phyloP scores from a whole-genome alignment of 345 rosid genomes.

The Pistacia atlantica region DNA sequence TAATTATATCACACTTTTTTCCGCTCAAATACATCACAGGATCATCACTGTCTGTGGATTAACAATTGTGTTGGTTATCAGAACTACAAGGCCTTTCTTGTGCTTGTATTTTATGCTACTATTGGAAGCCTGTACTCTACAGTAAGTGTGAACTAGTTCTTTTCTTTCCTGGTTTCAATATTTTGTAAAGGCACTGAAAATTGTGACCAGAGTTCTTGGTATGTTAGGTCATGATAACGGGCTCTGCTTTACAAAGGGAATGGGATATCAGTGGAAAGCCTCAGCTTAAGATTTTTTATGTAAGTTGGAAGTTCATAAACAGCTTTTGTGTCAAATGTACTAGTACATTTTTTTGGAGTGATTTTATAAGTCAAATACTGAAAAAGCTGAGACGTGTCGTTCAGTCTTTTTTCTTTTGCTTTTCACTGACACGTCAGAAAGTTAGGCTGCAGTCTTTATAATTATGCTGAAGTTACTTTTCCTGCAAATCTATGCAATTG shows the following conservation, averaged over 20 bases:
- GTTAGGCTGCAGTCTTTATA: no score
- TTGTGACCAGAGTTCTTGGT: conserved; percentile 17
- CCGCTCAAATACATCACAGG: conserved; percentile 47
- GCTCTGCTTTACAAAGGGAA: conserved; percentile 43
- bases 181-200: conserved; percentile 4
- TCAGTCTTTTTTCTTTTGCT: not conserved
- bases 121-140: conserved; percentile 65
- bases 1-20: no score
- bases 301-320: conserved; percentile 32
- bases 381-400: not conserved
- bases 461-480: no score
- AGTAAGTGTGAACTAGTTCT: conserved; percentile 38
- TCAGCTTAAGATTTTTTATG: conserved; percentile 42
- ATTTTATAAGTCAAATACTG: not conserved
- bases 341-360: not conserved
- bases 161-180: not conserved
- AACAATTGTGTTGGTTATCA: conserved; percentile 53
- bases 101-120: conserved; percentile 43
- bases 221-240: conserved; percentile 49
- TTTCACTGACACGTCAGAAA: not conserved
- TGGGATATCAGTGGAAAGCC: conserved; percentile 34
- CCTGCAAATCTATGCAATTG: not conserved
- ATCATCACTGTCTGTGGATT: conserved; percentile 93
- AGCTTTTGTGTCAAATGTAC: no score
- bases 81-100: conserved; percentile 17